Evolutionary conservation across 495 filamentous ascomycete genomes (phyloP), one percentile per base, ranked within the genome.

Genomic region (Podospora conica): DNA sequence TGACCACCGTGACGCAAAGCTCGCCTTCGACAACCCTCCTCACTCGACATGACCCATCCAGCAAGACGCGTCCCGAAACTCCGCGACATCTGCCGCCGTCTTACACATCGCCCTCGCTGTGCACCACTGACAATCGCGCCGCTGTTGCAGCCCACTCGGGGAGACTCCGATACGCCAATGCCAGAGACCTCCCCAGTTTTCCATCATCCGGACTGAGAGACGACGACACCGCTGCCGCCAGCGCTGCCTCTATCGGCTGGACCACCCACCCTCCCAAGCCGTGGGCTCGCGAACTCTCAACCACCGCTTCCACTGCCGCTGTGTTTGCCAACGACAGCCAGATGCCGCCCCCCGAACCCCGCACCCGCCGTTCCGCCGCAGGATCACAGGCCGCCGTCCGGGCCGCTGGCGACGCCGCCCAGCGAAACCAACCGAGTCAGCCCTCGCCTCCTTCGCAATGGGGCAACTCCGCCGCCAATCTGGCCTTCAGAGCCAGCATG

Each of bases 181-280:
- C 86, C 21, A 80, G 84, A 60, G 87, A 90, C 66, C 81, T 93
- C 11, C 88, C 90, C 25, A 84, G 84, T 68, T 92, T 80, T 66
- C 87, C 90, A 12, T 82, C 84, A 22, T 73, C 82, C 53, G 91
- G 90, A 25, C 81, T 93, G 69, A 78, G 71, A 48, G 82, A 86
- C 58, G 82, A 84, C 62, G 85, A 84, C 62, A 85, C 78, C 65
- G 81, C 87, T 29, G 91, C 90, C 55, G 91, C 91, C 22, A 85
- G 86, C 40, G 92, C 91, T 56, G 89, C 89, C 15, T 84, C 80
- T 55, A 79, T 95, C 20, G 90, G 91, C 25, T 89, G 91, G 81
- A 81, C 86, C 69, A 83, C 84, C 62, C 89, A 85, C 68, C 74
- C 85, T 0, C 76, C 84, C 27, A 84, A 87, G 73, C 70, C 77